phyloP scores from a whole-genome alignment of 108 stramenopile genomes.

The Discostella stelligeroides region DNA sequence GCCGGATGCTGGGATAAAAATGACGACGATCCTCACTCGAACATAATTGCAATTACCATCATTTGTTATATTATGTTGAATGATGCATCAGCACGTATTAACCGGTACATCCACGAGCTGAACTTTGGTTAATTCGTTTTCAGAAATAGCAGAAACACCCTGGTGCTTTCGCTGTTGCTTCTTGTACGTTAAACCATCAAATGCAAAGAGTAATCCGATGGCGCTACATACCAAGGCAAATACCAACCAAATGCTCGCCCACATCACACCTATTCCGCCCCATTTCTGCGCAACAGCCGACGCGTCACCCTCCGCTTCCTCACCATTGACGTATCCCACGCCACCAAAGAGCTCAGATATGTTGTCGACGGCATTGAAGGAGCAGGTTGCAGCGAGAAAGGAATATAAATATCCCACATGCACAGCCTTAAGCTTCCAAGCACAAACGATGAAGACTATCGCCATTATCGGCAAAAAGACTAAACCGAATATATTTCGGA shows the following conservation, averaged over 20 bases:
- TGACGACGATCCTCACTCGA: too few relatives aligned
- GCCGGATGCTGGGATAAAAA: too few relatives aligned
- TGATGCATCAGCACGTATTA: too few relatives aligned
- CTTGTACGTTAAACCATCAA: slow-evolving; percentile 21
- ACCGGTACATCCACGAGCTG: too few relatives aligned
- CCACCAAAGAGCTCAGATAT: slow-evolving; percentile 49
- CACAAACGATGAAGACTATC: slow-evolving; percentile 14
- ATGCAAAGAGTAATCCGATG: slow-evolving; percentile 50
- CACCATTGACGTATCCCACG: slow-evolving; percentile 34
- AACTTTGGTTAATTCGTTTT: too few relatives aligned
- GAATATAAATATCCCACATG: slow-evolving; percentile 38
- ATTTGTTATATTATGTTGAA: too few relatives aligned
- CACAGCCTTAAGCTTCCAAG: slow-evolving; percentile 37
- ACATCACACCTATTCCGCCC: slow-evolving; percentile 39
- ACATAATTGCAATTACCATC: too few relatives aligned
- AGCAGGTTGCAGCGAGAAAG: slow-evolving; percentile 52
- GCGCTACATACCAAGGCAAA: slow-evolving; percentile 41
- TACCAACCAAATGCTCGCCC: slow-evolving; percentile 53
- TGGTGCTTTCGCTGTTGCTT: not conserved
- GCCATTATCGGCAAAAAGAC: slow-evolving; percentile 24
- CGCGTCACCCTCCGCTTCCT: slow-evolving; percentile 34
- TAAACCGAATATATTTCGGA: slow-evolving; percentile 51
- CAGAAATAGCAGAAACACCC: too few relatives aligned
- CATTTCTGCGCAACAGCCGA: slow-evolving; percentile 44
- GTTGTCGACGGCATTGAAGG: slow-evolving; percentile 49